Base-by-base conservation (phyloP, 331 rosid species). In the Telfairia occidentalis region DNA sequence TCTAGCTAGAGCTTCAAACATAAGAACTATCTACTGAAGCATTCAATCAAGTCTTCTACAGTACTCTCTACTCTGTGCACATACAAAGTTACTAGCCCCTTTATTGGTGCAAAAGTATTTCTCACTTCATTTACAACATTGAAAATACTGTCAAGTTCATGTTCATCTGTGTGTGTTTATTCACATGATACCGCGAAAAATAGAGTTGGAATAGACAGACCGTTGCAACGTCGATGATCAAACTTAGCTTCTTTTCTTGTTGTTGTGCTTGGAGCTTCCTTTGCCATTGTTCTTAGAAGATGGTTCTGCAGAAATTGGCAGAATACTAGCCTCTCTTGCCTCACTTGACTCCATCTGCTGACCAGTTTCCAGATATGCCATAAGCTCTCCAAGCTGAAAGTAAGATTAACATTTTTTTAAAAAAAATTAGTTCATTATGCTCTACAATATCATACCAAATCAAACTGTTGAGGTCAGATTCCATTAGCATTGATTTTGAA, bases 361-460 rank as follows among this genome's bases (percentile, higher is more conserved):
- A 59, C 83, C 97, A 34, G 85, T 63, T 78, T 88, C 96, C 0
- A 94, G 91, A 76, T 78, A 79, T 57, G 74, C 61, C 98, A 91
- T 94, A 82, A 89, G 89, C 59, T 83, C 83, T 73, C 84, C 64
- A 73, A 94, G 97, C 97, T 94, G 90, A 78, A 76, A 46, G 52
- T 58, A 73, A 63, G 54, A 72, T 78, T 34, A 42, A 11, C n/a
- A n/a, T n/a, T n/a, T n/a, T n/a, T n/a, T n/a, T n/a, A n/a, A 40
- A 40, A 73, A 19, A 73, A 43, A 15, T 50, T 81, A 67, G 75
- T 78, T 78, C 74, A 60, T 21, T 37, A 81, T 70, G 43, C 11
- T 60, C 15, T 60, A 60, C 12, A 30, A 5, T 16, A 35, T 16
- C 8, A 63, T 4, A 34, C 48, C 48, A 64, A 37, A 37, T 18